Conservation (phyloP, 2,329 filamentous ascomycete genomes). For the Ceratocystis cubensis region DNA sequence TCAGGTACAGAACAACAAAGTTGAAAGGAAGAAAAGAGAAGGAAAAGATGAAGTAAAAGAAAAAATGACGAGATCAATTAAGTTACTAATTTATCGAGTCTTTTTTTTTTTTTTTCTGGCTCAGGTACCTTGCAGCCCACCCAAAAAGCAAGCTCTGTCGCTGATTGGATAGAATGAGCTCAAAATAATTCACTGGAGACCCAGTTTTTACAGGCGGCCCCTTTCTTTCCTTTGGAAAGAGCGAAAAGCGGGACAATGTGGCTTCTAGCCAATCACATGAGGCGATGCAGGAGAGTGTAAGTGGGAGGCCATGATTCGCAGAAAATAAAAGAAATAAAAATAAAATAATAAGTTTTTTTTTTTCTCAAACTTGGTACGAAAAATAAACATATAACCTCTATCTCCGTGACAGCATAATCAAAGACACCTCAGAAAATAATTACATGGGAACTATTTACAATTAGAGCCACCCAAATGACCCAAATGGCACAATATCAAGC, state of each 20-base stretch:
- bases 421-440: too few relatives aligned
- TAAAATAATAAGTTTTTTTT: neutral
- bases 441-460: too few relatives aligned
- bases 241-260: neutral
- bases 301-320: neutral
- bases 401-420: too few relatives aligned
- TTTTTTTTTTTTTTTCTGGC: neutral
- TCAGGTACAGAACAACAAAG: neutral
- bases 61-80: neutral
- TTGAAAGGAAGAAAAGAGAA: neutral
- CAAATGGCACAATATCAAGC: too few relatives aligned
- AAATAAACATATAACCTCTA: neutral
- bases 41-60: neutral
- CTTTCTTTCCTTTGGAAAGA: neutral
- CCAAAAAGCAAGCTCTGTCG: neutral
- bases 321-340: neutral
- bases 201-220: constrained; percentile 13
- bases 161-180: constrained; percentile 8
- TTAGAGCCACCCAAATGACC: too few relatives aligned
- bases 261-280: neutral
- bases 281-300: neutral
- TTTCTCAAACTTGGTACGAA: neutral
- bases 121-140: constrained; percentile 17
- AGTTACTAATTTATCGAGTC: neutral
- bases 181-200: neutral